phyloP scores from a whole-genome alignment of 75 land plant genomes.

The Pinus albicaulis region DNA sequence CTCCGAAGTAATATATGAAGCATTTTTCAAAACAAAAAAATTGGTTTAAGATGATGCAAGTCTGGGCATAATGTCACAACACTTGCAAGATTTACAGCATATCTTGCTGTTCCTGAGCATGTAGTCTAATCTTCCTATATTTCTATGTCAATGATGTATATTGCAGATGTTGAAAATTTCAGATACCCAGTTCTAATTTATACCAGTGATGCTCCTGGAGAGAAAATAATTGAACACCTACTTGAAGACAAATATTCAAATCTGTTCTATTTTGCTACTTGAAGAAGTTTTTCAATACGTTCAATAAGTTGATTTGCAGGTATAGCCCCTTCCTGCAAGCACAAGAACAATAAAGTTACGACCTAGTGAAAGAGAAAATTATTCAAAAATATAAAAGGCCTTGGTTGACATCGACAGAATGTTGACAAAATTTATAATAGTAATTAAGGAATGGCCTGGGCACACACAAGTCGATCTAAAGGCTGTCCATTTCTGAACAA shows the following conservation, averaged over 20 bases:
- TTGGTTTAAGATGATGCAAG: background rate
- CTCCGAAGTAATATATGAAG: too few species aligned
- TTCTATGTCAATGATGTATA: too few species aligned
- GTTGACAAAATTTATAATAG: background rate
- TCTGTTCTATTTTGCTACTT: background rate
- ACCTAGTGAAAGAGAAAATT: background rate
- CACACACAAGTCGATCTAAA: conserved; percentile 78
- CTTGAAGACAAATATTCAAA: background rate
- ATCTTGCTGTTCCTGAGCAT: background rate
- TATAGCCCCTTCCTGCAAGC: conserved; percentile 77
- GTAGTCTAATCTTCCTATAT: too few species aligned
- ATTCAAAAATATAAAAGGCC: background rate
- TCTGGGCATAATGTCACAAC: background rate
- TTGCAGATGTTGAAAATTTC: background rate
- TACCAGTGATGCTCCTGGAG: background rate
- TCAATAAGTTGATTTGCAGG: conserved; percentile 63
- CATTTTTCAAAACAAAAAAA: background rate
- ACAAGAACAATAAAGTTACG: background rate
- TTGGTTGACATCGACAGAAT: background rate
- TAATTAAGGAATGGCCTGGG: background rate
- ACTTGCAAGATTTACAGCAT: background rate
- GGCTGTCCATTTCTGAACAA: conserved; percentile 86
- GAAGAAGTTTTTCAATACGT: conserved; percentile 43
- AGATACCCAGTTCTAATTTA: background rate
- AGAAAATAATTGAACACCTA: background rate